phyloP scores from a whole-genome alignment of 257 asterid species.

The Jasminum sambac region DNA sequence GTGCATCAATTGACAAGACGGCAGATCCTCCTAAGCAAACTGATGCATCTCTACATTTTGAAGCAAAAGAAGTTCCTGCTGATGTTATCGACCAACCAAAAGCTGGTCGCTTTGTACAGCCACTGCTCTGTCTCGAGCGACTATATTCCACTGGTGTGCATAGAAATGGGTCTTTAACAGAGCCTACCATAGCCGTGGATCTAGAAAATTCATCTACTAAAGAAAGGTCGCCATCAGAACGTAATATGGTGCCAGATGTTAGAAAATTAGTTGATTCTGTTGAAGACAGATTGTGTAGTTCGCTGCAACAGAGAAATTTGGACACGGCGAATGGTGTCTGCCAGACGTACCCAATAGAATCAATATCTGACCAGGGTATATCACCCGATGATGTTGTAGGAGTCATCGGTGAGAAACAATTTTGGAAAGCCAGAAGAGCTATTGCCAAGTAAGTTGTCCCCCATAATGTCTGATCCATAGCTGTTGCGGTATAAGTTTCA shows the following conservation, averaged over 20 bases:
- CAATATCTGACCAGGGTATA: slow-evolving; percentile 48
- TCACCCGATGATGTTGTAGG: slow-evolving; percentile 86
- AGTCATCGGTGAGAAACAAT: slow-evolving; percentile 72
- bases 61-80: slow-evolving; percentile 23
- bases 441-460: slow-evolving; percentile 68
- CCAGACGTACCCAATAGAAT: slow-evolving; percentile 68
- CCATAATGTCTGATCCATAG: slow-evolving; percentile 4
- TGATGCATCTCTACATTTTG: slow-evolving; percentile 2
- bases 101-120: slow-evolving; percentile 29
- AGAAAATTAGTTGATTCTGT: slow-evolving; percentile 37
- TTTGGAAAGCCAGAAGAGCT: slow-evolving; percentile 91
- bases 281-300: slow-evolving; percentile 31
- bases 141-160: slow-evolving; percentile 23
- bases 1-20: slow-evolving; percentile 29
- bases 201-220: slow-evolving; percentile 6
- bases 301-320: neutral
- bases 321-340: slow-evolving; percentile 49
- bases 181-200: slow-evolving; percentile 19
- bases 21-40: slow-evolving; percentile 27
- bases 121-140: slow-evolving; percentile 29
- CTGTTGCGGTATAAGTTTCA: neutral
- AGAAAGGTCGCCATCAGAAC: slow-evolving; percentile 28
- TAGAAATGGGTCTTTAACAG: slow-evolving; percentile 22
- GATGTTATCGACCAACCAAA: slow-evolving; percentile 25
- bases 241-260: slow-evolving; percentile 29